Base-by-base conservation (phyloP, 1,139 yeast species). In the Petasospora rhodanensis region DNA sequence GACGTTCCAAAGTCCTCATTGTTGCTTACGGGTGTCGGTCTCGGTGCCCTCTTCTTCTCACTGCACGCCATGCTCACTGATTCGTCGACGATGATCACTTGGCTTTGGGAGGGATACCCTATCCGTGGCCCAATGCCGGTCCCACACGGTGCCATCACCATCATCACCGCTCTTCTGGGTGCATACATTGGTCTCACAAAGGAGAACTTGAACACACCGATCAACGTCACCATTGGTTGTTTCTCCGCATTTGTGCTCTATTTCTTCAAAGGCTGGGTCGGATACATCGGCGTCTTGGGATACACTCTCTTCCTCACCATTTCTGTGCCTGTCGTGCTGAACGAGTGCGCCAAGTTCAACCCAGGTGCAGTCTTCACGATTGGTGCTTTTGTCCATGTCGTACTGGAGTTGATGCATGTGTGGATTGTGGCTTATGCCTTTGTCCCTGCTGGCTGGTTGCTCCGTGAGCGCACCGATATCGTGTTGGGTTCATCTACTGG, bases 381-480 rank as follows among this genome's bases (percentile, higher is more conserved):
- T 6, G 80, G 79, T 1, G 70, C 79, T 35, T 56, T 81, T 12
- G 54, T 76, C 35, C 66, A 75, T 41, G 62, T 81, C 28, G 41
- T 83, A 6, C 58, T 83, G 26, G 64, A 77, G 12, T 68, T 91
- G 42, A 91, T 84, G 11, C 91, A 89, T 58, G 95, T 91, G 31
- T 91, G 97, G 97, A 78, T 83, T 34, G 98, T 91, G 25, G 98
- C 98, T 0, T 91, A 91, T 58, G 98, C 98, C 0, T 91, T 91
- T 62, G 98, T 91, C 32, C 98, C 98, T 12, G 91, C 85, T 42
- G 98, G 98, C 5, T 80, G 80, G 54, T 46, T 83, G 18, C 66
- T 91, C 37, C 75, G 98, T 54, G 98, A 91, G 60, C 74, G 96
- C 55, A 79, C 91, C 5, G 95, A 87, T 57, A 58, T 83, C 26